Evolutionary conservation across 345 rosid genomes (phyloP).

Genomic region (Euclidium syriacum): DNA sequence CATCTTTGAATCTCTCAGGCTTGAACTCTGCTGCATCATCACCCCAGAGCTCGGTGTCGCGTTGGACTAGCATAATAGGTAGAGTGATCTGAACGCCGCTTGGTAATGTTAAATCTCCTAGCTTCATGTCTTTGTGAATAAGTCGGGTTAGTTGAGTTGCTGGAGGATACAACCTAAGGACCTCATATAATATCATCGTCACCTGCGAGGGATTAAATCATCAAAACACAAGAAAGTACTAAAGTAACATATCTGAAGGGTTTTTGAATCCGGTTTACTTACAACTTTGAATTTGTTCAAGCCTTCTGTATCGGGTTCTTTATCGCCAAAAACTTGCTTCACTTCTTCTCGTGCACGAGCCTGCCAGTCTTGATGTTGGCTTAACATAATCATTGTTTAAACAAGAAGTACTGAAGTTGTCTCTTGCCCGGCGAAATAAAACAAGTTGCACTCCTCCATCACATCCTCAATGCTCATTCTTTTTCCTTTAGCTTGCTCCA

Average conservation of each 20-base stretch:
- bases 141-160: not conserved
- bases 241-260: not conserved
- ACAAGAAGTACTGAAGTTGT: slow-evolving; percentile 35
- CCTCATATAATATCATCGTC: slow-evolving; percentile 7
- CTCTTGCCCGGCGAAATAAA: too few species aligned
- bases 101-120: slow-evolving; percentile 30
- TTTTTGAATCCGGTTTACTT: not conserved
- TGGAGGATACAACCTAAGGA: not conserved
- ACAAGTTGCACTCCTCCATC: too few species aligned
- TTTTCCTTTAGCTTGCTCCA: not conserved
- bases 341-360: slow-evolving; percentile 58
- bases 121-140: slow-evolving; percentile 17
- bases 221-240: not conserved
- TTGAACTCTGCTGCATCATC: too few species aligned
- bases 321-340: slow-evolving; percentile 31
- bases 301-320: slow-evolving; percentile 8
- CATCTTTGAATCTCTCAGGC: too few species aligned
- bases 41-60: slow-evolving; percentile 30
- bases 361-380: slow-evolving; percentile 28
- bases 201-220: not conserved
- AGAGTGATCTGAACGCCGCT: slow-evolving; percentile 7
- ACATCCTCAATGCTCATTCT: slow-evolving; percentile 28
- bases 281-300: slow-evolving; percentile 39
- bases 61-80: slow-evolving; percentile 27
- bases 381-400: slow-evolving; percentile 45